phyloP scores from a whole-genome alignment of 371 early-diverging fungal species.

The Rhizopus arrhizus region DNA sequence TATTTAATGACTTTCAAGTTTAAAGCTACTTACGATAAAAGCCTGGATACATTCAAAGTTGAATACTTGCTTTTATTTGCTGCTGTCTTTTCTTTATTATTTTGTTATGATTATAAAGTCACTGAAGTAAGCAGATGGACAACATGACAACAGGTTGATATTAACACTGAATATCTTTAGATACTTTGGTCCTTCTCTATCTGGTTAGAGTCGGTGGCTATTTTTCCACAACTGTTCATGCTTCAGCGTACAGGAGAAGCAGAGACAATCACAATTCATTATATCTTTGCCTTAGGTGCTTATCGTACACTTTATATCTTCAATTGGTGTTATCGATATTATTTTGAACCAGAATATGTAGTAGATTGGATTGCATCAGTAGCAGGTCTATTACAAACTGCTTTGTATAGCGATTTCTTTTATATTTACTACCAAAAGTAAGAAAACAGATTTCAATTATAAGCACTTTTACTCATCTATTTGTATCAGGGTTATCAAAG shows the following conservation, averaged over 20 bases:
- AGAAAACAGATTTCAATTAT: constrained; percentile 58
- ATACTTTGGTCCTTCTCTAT: constrained; percentile 96
- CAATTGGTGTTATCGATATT: constrained; percentile 95
- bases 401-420: constrained; percentile 97
- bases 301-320: constrained; percentile 95
- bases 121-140: constrained; percentile 59
- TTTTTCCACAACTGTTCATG: constrained; percentile 98
- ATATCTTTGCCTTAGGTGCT: constrained; percentile 96
- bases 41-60: constrained; percentile 87
- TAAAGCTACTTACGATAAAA: constrained; percentile 90
- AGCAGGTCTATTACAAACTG: constrained; percentile 94
- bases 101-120: constrained; percentile 71
- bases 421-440: constrained; percentile 81
- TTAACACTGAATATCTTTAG: constrained; percentile 38
- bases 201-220: constrained; percentile 96
- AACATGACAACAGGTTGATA: neutral
- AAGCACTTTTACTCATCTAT: constrained; percentile 26
- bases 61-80: constrained; percentile 81
- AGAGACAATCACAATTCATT: constrained; percentile 98
- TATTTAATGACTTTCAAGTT: constrained; percentile 88
- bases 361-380: constrained; percentile 77
- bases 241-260: constrained; percentile 96
- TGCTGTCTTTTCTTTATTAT: constrained; percentile 70
- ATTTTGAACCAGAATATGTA: constrained; percentile 59
- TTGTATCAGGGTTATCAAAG: constrained; percentile 75